Evolutionary conservation across 306 rosid genomes (phyloP).

Genomic region (Ormosia semicastrata): DNA sequence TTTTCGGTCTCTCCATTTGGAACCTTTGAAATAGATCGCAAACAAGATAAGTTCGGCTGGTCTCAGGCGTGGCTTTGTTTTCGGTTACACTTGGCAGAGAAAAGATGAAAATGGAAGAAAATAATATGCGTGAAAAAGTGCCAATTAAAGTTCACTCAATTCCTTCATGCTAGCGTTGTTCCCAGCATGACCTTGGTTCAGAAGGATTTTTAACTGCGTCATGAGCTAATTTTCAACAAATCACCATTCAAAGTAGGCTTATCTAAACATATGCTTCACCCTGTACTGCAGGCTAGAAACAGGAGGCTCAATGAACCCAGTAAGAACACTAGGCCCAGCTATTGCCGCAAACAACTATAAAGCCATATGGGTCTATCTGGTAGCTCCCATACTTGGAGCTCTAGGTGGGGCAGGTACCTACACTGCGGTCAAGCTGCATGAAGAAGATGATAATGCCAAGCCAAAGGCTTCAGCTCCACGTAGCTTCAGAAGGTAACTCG

Average conservation of each 20-base stretch:
- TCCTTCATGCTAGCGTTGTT: neutral
- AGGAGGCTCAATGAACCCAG: slow-evolving; percentile 93
- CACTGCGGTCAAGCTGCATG: slow-evolving; percentile 67
- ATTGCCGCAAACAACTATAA: slow-evolving; percentile 73
- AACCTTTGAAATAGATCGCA: too few relatives aligned
- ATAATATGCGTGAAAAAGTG: too few relatives aligned
- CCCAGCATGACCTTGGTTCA: neutral
- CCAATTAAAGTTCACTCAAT: neutral
- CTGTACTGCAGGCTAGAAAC: slow-evolving; percentile 53
- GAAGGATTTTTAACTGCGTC: neutral
- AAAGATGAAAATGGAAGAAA: too few relatives aligned
- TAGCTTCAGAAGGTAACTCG: slow-evolving; percentile 62
- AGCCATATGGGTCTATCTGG: slow-evolving; percentile 81
- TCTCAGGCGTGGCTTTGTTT: too few relatives aligned
- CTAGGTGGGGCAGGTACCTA: slow-evolving; percentile 77
- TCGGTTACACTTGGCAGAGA: too few relatives aligned
- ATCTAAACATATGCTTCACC: neutral
- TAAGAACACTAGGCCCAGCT: slow-evolving; percentile 88
- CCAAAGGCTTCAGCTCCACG: slow-evolving; percentile 40
- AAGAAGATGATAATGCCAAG: slow-evolving; percentile 42
- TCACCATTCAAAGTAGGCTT: neutral
- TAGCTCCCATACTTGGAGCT: slow-evolving; percentile 84
- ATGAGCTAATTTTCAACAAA: neutral
- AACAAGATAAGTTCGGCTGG: too few relatives aligned
- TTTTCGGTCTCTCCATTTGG: too few relatives aligned